Evolutionary conservation across 352 stramenopile species (phyloP).

Genomic region (Phytopythium chamaehyphon): DNA sequence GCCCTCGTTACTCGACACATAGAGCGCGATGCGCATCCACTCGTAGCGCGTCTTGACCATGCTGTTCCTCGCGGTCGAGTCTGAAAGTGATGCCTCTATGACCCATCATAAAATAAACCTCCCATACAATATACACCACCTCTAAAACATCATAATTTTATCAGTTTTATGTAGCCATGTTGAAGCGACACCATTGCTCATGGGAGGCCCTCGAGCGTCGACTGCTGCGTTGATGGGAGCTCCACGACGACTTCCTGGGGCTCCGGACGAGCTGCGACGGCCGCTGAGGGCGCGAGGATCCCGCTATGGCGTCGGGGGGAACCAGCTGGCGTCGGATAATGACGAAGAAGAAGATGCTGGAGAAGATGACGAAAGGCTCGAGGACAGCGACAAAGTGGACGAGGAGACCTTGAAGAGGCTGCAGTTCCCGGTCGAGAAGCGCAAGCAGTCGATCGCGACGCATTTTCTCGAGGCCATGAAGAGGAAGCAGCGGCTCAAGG

Average conservation of each 20-base stretch:
- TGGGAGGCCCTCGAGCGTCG: too few relatives aligned
- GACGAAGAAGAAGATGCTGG: conserved; percentile 26
- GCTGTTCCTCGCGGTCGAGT: too few relatives aligned
- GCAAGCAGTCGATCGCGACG: conserved; percentile 20
- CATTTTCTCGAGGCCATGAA: conserved; percentile 46
- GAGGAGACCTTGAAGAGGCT: conserved; percentile 43
- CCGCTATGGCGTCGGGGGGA: not conserved
- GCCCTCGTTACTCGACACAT: conserved; percentile 54
- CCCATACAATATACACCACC: not conserved
- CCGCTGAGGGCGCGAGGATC: not conserved
- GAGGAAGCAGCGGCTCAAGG: conserved; percentile 58
- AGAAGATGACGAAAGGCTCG: too few relatives aligned
- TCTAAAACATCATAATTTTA: not conserved
- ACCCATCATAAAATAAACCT: too few relatives aligned
- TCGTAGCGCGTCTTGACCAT: conserved; percentile 39
- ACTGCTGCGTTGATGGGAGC: too few relatives aligned
- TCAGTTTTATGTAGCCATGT: not conserved
- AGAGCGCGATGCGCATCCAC: conserved; percentile 56
- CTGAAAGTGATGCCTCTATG: too few relatives aligned
- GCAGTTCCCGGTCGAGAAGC: conserved; percentile 41
- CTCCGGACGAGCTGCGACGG: conserved; percentile 2
- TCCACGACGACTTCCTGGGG: not conserved
- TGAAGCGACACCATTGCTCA: conserved; percentile 1
- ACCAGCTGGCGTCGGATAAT: not conserved
- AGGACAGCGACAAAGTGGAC: conserved; percentile 27